These are phyloP conservation scores for Davidsoniella eucalypti DNA, from an alignment of 2,329 filamentous ascomycete species.

Conservation along the genomic window DNA sequence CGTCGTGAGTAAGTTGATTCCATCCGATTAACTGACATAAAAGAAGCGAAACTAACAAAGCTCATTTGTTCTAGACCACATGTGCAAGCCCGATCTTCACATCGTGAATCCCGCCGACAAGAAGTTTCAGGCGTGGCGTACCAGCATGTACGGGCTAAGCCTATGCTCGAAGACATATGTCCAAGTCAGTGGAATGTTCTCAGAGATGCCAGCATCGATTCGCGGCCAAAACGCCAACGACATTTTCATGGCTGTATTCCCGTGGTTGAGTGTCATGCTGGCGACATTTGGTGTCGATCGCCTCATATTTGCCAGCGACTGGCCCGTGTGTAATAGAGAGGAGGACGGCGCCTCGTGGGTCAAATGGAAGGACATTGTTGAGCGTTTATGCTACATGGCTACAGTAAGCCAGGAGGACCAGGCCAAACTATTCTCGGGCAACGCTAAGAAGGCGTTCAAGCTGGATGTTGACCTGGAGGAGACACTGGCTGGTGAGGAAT, in stretches of 20 bases:
- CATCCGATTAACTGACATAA: background rate
- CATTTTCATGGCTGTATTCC: slow-evolving; percentile 46
- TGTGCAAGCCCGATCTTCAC: slow-evolving; percentile 71
- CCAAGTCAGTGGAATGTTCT: slow-evolving; percentile 79
- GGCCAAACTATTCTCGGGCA: slow-evolving; percentile 54
- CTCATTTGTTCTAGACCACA: slow-evolving; percentile 46
- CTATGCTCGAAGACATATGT: slow-evolving; percentile 55
- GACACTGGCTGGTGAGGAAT: background rate
- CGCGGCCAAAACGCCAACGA: slow-evolving; percentile 32
- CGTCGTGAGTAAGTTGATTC: slow-evolving; percentile 41
- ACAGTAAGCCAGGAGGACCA: slow-evolving; percentile 43
- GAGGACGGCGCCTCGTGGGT: slow-evolving; percentile 46
- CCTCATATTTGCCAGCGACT: slow-evolving; percentile 85
- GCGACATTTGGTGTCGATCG: slow-evolving; percentile 53
- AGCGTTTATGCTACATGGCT: slow-evolving; percentile 47
- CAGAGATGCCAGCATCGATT: slow-evolving; percentile 51
- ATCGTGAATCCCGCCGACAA: slow-evolving; percentile 42
- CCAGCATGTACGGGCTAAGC: slow-evolving; percentile 50
- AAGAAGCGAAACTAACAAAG: background rate
- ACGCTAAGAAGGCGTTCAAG: slow-evolving; percentile 53
- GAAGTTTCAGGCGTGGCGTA: slow-evolving; percentile 52
- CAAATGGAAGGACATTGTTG: slow-evolving; percentile 59
- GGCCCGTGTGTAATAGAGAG: slow-evolving; percentile 65
- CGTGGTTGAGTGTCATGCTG: slow-evolving; percentile 59
- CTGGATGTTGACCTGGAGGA: slow-evolving; percentile 11